These are phyloP conservation scores for Globisporangium takayamanum DNA, from an alignment of 352 stramenopile genomes.

Conservation along the genomic window DNA sequence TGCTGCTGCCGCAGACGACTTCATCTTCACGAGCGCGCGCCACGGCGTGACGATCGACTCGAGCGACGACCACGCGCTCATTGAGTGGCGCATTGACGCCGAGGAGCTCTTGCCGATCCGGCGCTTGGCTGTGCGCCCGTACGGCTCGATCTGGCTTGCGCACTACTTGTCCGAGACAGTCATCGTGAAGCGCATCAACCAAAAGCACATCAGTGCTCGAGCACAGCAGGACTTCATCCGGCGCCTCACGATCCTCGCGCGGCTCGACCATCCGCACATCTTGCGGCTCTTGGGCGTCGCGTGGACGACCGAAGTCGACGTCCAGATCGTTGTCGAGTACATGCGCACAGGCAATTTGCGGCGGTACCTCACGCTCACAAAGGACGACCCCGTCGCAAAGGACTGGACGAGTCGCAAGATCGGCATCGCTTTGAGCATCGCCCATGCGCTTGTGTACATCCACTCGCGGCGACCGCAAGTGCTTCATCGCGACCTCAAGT, in stretches of 20 bases:
- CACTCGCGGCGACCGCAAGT: constrained; percentile 49
- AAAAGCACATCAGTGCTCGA: constrained; percentile 15
- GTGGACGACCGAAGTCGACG: constrained; percentile 43
- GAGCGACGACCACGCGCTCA: constrained; percentile 10
- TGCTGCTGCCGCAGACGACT: constrained; percentile 3
- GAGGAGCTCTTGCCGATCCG: constrained; percentile 16
- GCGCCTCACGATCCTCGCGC: constrained; percentile 61
- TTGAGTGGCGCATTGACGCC: constrained; percentile 11
- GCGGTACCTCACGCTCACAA: constrained; percentile 32
- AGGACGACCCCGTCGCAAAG: constrained; percentile 19
- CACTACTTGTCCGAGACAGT: constrained; percentile 13
- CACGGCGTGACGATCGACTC: constrained; percentile 15
- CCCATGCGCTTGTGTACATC: constrained; percentile 56
- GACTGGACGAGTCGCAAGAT: constrained; percentile 52
- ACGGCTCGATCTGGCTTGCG: constrained; percentile 16
- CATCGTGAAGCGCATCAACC: constrained; percentile 18
- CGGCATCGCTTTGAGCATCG: constrained; percentile 48
- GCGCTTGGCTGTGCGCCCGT: constrained; percentile 13
- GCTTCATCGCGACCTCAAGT: constrained; percentile 71
- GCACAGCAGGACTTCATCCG: constrained; percentile 37
- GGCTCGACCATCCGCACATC: constrained; percentile 69
- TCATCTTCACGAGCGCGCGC: constrained; percentile 6
- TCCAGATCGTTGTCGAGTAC: constrained; percentile 70
- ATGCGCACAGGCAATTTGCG: constrained; percentile 64
- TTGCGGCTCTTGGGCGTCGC: constrained; percentile 74